Conservation (phyloP, 495 filamentous ascomycete genomes). For the Neurospora cerealis region DNA sequence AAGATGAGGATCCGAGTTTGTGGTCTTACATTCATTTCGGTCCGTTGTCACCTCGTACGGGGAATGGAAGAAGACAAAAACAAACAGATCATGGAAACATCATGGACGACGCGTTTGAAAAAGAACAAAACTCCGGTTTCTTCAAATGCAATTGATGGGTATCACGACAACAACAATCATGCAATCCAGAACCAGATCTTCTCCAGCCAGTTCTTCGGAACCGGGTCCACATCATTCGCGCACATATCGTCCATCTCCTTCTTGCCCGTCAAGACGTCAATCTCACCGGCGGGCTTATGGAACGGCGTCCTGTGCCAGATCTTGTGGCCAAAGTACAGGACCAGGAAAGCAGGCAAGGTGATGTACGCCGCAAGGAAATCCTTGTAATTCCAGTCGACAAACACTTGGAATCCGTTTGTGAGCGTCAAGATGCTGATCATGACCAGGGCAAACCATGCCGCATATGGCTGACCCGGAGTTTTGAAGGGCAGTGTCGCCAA, state of each 20-base stretch:
- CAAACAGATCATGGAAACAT: background rate
- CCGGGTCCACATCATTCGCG: slow-evolving; percentile 25
- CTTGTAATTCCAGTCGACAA: slow-evolving; percentile 27
- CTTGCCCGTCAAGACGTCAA: slow-evolving; percentile 39
- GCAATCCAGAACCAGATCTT: slow-evolving; percentile 41
- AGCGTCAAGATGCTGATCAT: slow-evolving; percentile 31
- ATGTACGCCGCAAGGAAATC: slow-evolving; percentile 39
- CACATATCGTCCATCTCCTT: slow-evolving; percentile 40
- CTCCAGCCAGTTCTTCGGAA: slow-evolving; percentile 30
- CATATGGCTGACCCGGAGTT: slow-evolving; percentile 33
- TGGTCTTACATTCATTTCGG: background rate
- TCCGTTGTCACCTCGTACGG: background rate
- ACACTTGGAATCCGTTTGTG: slow-evolving; percentile 40
- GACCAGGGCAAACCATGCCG: slow-evolving; percentile 26
- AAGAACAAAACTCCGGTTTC: background rate
- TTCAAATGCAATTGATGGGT: background rate
- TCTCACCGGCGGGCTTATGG: slow-evolving; percentile 17
- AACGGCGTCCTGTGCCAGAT: slow-evolving; percentile 21
- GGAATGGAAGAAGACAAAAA: background rate
- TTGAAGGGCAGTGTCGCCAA: slow-evolving; percentile 29
- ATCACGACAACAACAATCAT: slow-evolving; percentile 3
- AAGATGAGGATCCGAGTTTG: background rate
- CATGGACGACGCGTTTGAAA: background rate
- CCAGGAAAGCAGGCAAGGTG: slow-evolving; percentile 34
- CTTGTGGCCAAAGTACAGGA: slow-evolving; percentile 35